phyloP scores from a whole-genome alignment of 2,329 filamentous ascomycete genomes.

The Xylariaceae sp. region DNA sequence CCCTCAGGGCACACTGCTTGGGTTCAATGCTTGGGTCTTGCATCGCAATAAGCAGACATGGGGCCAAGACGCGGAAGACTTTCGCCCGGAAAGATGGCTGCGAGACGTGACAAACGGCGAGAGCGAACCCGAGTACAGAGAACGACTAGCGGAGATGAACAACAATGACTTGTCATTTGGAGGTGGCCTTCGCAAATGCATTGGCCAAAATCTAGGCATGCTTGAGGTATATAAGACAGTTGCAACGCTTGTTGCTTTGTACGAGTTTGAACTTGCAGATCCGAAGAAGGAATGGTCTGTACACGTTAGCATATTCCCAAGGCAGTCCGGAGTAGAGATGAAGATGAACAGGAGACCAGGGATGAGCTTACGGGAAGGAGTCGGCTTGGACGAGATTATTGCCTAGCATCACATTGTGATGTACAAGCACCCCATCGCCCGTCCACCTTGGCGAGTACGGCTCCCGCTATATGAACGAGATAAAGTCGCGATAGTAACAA shows the following conservation, averaged over 20 bases:
- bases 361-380: too few relatives aligned
- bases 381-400: too few relatives aligned
- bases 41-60: slow-evolving; percentile 8
- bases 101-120: slow-evolving; percentile 22
- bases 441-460: too few relatives aligned
- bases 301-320: slow-evolving; percentile 1
- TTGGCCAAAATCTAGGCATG: slow-evolving; percentile 43
- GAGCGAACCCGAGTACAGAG: slow-evolving; percentile 35
- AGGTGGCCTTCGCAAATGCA: slow-evolving; percentile 43
- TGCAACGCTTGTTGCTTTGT: slow-evolving; percentile 43
- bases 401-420: too few relatives aligned
- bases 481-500: too few relatives aligned
- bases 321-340: slow-evolving; percentile 1
- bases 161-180: slow-evolving; percentile 42
- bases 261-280: slow-evolving; percentile 33
- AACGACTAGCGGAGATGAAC: slow-evolving; percentile 37
- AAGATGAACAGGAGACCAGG: neutral
- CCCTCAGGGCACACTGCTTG: slow-evolving; percentile 6
- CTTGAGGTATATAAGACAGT: slow-evolving; percentile 39
- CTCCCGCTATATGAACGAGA: too few relatives aligned
- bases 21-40: slow-evolving; percentile 9
- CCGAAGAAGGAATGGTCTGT: slow-evolving; percentile 22
- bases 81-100: slow-evolving; percentile 13
- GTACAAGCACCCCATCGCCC: too few relatives aligned
- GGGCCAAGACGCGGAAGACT: slow-evolving; percentile 7